Conservation (phyloP, 306 rosid genomes). For the Ceratonia siliqua region DNA sequence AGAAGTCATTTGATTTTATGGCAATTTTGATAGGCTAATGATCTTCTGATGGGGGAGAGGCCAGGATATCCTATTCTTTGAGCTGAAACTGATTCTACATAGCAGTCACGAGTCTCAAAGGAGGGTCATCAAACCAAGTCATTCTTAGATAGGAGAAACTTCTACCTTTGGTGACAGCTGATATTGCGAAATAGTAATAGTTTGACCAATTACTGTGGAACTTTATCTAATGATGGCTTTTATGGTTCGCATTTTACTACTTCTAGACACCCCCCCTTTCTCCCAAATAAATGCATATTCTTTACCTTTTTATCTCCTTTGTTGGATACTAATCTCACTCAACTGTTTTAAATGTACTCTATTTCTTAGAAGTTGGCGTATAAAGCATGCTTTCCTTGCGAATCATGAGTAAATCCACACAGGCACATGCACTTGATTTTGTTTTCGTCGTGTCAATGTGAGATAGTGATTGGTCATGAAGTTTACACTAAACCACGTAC, state of each 20-base stretch:
- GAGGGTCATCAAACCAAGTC: neutral
- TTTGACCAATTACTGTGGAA: neutral
- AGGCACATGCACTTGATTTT: neutral
- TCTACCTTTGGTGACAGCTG: neutral
- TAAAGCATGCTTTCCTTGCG: neutral
- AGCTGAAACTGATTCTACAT: neutral
- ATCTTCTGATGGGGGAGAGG: neutral
- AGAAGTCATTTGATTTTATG: neutral
- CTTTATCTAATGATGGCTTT: neutral
- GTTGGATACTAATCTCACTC: neutral
- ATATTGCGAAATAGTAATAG: neutral
- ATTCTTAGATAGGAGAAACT: neutral
- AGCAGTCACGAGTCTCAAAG: neutral
- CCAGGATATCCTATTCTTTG: neutral
- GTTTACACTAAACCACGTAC: neutral
- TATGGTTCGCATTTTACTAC: neutral
- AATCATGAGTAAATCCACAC: neutral
- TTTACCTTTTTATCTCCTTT: neutral
- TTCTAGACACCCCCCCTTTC: neutral
- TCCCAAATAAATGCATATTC: neutral
- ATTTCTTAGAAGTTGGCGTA: neutral
- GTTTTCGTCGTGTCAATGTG: neutral
- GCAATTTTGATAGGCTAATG: neutral
- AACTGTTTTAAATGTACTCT: neutral
- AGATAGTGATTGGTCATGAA: slow-evolving; percentile 7